Evolutionary conservation across 225 moss, liverwort and hornwort species (phyloP).

Genomic region (Asterella californica): DNA sequence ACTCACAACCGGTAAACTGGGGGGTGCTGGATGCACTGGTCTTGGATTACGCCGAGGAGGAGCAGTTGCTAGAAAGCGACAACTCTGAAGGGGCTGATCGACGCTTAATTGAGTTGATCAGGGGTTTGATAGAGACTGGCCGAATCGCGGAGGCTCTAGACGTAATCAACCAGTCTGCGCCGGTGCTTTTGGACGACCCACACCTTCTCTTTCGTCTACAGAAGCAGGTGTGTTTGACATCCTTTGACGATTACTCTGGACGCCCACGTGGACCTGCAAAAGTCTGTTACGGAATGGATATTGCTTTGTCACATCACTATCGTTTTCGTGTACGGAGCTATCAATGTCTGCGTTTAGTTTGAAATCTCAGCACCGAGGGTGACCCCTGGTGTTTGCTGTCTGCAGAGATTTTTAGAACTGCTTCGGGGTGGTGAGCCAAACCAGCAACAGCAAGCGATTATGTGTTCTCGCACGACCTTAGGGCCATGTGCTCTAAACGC

Average conservation of each 20-base stretch:
- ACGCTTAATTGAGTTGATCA: conserved; percentile 48
- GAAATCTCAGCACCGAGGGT: too few species aligned
- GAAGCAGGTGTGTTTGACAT: conserved; percentile 52
- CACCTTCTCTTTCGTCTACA: conserved; percentile 70
- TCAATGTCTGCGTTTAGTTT: not conserved
- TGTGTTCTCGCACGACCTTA: conserved; percentile 63
- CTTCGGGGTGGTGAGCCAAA: conserved; percentile 55
- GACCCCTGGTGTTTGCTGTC: not conserved
- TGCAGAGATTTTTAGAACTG: conserved; percentile 70
- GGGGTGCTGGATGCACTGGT: conserved; percentile 67
- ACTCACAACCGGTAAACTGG: conserved; percentile 65
- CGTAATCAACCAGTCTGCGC: conserved; percentile 59
- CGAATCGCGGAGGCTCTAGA: conserved; percentile 55
- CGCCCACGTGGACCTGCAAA: not conserved
- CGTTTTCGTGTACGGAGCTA: not conserved
- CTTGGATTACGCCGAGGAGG: conserved; percentile 56
- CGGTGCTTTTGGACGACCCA: conserved; percentile 55
- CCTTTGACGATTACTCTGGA: not conserved
- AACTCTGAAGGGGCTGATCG: conserved; percentile 30
- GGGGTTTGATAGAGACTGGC: conserved; percentile 63
- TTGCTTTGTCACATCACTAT: not conserved
- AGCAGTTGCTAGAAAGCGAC: conserved; percentile 49
- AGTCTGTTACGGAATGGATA: too few species aligned
- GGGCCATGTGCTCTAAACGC: conserved; percentile 75
- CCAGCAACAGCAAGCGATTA: conserved; percentile 53